These are phyloP conservation scores for Aspergillus neoniger DNA, from an alignment of 2,329 filamentous ascomycete species.

Conservation along the genomic window DNA sequence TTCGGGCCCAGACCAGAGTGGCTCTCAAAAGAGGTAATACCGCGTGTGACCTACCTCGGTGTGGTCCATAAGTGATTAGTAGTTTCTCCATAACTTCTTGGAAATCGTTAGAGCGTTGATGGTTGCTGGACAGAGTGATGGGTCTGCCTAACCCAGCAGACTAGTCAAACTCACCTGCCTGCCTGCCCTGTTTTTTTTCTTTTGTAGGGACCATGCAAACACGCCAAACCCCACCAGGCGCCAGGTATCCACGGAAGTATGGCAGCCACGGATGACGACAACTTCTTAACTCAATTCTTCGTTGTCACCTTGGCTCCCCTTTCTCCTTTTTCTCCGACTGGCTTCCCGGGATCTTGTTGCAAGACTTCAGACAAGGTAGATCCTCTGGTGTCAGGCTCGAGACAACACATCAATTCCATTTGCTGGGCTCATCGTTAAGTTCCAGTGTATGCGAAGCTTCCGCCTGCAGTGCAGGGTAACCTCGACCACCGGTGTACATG, in stretches of 20 bases:
- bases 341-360: not conserved
- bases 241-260: not conserved
- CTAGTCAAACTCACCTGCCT: not conserved
- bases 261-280: conserved; percentile 5
- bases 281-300: not conserved
- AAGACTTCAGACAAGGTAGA: not conserved
- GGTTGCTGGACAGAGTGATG: not conserved
- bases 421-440: not conserved
- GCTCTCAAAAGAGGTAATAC: not conserved
- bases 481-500: not conserved
- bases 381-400: not conserved
- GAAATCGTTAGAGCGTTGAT: not conserved
- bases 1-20: not conserved
- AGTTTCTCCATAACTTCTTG: not conserved
- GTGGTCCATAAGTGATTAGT: not conserved
- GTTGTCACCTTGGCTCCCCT: not conserved
- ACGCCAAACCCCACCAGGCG: not conserved
- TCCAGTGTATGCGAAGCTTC: not conserved
- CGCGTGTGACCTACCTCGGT: not conserved
- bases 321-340: not conserved
- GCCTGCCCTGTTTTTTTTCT: not conserved
- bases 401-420: not conserved
- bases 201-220: conserved; percentile 1
- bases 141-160: not conserved
- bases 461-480: not conserved